Percentiles rank a stretch among this genome's conserved stretches.
Evolutionary conservation across 2,329 filamentous ascomycete genomes (phyloP).

Genomic region (Alternaria sp.): DNA sequence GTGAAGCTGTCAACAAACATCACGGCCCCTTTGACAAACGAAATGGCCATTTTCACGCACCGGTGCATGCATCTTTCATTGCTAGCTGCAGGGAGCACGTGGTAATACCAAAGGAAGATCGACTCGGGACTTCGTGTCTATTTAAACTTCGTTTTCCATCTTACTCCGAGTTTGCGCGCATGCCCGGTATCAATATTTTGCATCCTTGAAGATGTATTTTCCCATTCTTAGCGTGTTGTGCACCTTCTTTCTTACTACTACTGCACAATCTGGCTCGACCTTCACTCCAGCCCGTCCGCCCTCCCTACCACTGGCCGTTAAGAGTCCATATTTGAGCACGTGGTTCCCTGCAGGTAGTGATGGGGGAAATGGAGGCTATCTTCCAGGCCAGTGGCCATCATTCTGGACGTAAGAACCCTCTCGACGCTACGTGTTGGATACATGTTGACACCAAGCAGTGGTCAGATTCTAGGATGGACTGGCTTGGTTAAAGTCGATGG

Average conservation of each 20-base stretch:
- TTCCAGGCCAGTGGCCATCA: conserved; percentile 71
- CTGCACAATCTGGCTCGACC: conserved; percentile 51
- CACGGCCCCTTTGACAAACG: background rate
- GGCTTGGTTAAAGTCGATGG: conserved; percentile 72
- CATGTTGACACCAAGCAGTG: conserved; percentile 48
- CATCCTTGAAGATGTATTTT: conserved; percentile 26
- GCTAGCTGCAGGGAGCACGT: conserved; percentile 5
- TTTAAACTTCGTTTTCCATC: background rate
- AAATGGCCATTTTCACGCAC: background rate
- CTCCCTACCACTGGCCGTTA: conserved; percentile 74
- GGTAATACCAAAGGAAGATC: background rate
- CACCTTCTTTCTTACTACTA: conserved; percentile 19
- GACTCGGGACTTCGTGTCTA: background rate
- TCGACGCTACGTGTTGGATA: conserved; percentile 52
- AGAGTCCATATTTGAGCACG: conserved; percentile 75
- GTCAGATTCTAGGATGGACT: conserved; percentile 67
- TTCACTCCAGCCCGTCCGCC: conserved; percentile 71
- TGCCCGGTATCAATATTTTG: background rate
- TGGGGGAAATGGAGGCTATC: conserved; percentile 68
- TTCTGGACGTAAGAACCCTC: conserved; percentile 64
- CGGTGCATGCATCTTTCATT: background rate
- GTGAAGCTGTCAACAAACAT: background rate
- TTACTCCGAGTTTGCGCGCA: background rate
- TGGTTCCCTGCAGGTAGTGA: conserved; percentile 69
- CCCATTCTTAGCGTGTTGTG: conserved; percentile 22